phyloP scores from a whole-genome alignment of 73 alveolate genomes.

The Diophrys sp. region DNA sequence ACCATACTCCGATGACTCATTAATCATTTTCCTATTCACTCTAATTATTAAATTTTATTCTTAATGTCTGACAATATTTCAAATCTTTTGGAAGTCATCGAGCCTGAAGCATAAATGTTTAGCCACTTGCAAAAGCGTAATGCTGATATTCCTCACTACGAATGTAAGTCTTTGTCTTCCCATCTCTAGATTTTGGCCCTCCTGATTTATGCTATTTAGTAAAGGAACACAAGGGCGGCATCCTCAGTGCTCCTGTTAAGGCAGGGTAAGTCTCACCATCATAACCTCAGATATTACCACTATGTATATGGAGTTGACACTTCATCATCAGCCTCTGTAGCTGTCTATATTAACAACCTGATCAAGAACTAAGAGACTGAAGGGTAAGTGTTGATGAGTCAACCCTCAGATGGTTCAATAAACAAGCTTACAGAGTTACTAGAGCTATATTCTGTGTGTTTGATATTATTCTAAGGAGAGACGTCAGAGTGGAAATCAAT shows the following conservation, averaged over 20 bases:
- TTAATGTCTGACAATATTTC: constrained; percentile 46
- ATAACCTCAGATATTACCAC: constrained; percentile 60
- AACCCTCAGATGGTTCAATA: constrained; percentile 18
- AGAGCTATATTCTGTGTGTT: constrained; percentile 81
- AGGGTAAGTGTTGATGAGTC: constrained; percentile 11
- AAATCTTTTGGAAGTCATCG: constrained; percentile 42
- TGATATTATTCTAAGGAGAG: constrained; percentile 81
- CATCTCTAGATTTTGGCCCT: constrained; percentile 69
- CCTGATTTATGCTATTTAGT: constrained; percentile 85
- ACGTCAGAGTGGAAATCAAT: constrained; percentile 76
- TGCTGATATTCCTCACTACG: constrained; percentile 36
- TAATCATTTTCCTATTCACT: too few species aligned
- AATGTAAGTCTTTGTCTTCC: constrained; percentile 20
- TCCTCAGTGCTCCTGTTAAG: constrained; percentile 53
- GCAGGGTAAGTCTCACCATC: constrained; percentile 43
- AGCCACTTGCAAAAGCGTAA: constrained; percentile 22
- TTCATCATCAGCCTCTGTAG: constrained; percentile 80
- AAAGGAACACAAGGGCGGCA: constrained; percentile 74
- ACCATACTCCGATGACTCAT: too few species aligned
- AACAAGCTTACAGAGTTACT: constrained; percentile 50
- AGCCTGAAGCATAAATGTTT: constrained; percentile 40
- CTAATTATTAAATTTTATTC: too few species aligned
- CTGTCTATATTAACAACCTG: constrained; percentile 76
- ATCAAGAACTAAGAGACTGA: constrained; percentile 53
- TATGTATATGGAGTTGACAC: constrained; percentile 87